phyloP scores from a whole-genome alignment of 192 early-diverging fungal genomes.

The Backusella tarrabulga region DNA sequence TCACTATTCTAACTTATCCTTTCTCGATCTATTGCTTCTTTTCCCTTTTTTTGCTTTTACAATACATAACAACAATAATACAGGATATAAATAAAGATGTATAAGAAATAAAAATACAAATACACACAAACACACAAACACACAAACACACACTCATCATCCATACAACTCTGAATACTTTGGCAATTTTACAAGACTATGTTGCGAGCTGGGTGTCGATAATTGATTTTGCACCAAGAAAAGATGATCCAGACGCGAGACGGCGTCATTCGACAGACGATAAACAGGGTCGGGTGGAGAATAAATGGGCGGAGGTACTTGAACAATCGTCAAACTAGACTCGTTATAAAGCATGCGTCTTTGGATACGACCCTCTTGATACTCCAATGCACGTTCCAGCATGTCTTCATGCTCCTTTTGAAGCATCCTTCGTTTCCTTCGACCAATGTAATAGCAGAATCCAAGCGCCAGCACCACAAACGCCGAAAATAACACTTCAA shows the following conservation, averaged over 20 bases:
- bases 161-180: conserved; percentile 10
- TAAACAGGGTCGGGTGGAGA: conserved; percentile 2
- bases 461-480: background rate
- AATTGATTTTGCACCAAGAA: background rate
- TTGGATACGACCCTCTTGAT: background rate
- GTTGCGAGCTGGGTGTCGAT: background rate
- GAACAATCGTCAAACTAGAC: background rate
- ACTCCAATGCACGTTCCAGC: background rate
- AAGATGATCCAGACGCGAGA: background rate
- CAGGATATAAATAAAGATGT: background rate
- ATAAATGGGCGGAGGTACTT: background rate
- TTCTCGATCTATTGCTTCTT: background rate
- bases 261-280: background rate
- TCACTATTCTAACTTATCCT: background rate
- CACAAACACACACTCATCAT: background rate
- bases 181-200: background rate
- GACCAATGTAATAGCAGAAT: background rate
- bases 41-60: background rate
- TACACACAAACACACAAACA: background rate
- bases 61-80: background rate
- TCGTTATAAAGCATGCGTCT: background rate
- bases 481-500: conserved; percentile 1
- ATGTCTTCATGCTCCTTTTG: background rate
- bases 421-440: background rate
- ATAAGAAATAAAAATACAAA: background rate